Evolutionary conservation across 2,329 filamentous ascomycete species (phyloP).

Genomic region (Aspergillus sp.): DNA sequence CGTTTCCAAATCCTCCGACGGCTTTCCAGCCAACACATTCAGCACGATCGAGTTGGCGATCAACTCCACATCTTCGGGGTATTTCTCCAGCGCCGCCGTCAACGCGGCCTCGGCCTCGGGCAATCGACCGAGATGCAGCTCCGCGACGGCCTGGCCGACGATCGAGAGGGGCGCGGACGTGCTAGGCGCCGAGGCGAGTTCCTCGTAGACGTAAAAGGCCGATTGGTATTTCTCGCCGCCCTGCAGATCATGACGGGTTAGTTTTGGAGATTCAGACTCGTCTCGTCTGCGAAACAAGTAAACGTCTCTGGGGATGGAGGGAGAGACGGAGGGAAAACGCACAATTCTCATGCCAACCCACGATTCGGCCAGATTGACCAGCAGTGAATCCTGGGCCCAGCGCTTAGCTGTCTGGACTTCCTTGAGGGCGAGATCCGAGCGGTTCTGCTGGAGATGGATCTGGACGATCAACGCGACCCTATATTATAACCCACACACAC

Average conservation of each 20-base stretch:
- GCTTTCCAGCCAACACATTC: conserved; percentile 73
- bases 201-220: conserved; percentile 96
- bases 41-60: conserved; percentile 83
- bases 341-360: conserved; percentile 91
- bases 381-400: conserved; percentile 91
- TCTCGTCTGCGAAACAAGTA: neutral
- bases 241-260: conserved; percentile 42
- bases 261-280: neutral
- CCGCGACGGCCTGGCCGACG: conserved; percentile 84
- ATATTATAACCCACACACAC: neutral
- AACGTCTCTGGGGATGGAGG: neutral
- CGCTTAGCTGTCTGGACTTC: conserved; percentile 82
- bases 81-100: conserved; percentile 73
- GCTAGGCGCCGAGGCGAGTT: conserved; percentile 82
- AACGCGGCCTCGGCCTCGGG: conserved; percentile 88
- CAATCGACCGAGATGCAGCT: conserved; percentile 82
- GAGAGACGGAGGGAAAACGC: conserved; percentile 30
- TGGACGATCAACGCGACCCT: conserved; percentile 85
- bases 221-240: conserved; percentile 96
- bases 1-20: conserved; percentile 61
- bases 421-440: conserved; percentile 84
- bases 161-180: conserved; percentile 74
- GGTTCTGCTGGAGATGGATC: conserved; percentile 88
- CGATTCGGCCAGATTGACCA: conserved; percentile 92
- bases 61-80: conserved; percentile 68